Base-by-base conservation (phyloP, 116 monocot species). In the Iris pallida region DNA sequence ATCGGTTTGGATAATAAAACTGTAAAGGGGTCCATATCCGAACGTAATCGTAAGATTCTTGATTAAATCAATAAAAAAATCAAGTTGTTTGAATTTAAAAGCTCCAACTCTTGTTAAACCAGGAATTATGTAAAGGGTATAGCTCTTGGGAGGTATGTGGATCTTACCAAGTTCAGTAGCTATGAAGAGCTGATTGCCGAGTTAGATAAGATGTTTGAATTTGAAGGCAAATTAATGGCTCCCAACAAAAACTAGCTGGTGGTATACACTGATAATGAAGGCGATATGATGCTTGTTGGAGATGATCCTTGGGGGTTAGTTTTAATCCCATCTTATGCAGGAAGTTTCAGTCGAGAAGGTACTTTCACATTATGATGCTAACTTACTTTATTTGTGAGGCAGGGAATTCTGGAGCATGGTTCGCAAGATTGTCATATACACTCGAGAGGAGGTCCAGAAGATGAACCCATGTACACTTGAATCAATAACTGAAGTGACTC, bases 291-390 rank as follows among this genome's bases (percentile, higher is more conserved):
- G 90, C 90, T 90, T 49, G 94, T 94, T 53, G 94, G 94, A 47
- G 94, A 94, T 83, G 94, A 94, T 74, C 94, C 90, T n/a, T 94
- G 94, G 94, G 68, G 69, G 94, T 94, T 68, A 74, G 88, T 79
- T 57, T 68, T 45, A 2, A 2, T 52, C 2, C 2, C 30, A 30
- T 17, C 59, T 7, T 16, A 18, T 10, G 20, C 47, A 16, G 0
- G 14, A 55, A 42, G 16, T 8, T 14, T 18, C 47, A 5, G 42
- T 13, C 0, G 2, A 11, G 43, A 6, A 2, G 49, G 43, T n/a
- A 46, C 15, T 7, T 19, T 4, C 9, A 5, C 6, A 15, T 6
- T 14, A 19, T 58, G 0, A 7, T 65, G 0, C 13, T 17, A 0
- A 40, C 8, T 44, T 47, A 6, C 17, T 49, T n/a, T 54, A 15